Conservation (phyloP, 208 protist genomes). For the Porcisia deanei region DNA sequence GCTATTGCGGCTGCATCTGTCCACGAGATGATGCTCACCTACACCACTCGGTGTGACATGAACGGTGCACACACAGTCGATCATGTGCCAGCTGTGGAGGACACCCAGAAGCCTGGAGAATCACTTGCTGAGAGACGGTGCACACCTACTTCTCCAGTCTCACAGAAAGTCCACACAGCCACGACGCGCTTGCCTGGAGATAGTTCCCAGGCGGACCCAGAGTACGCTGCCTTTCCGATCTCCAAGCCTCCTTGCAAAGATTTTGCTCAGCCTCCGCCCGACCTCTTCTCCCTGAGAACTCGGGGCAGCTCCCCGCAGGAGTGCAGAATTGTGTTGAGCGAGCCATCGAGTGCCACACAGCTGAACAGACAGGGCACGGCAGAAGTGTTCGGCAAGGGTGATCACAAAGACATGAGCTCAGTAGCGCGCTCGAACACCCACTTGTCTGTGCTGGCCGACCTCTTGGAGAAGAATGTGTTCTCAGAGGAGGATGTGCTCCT, state of each 20-base stretch:
- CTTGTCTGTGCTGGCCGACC: slow-evolving; percentile 41
- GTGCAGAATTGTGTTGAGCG: not conserved
- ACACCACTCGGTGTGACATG: not conserved
- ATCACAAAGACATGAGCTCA: slow-evolving; percentile 11
- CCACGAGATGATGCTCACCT: not conserved
- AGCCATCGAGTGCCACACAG: not conserved
- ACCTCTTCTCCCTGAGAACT: slow-evolving; percentile 12
- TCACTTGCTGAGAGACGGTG: not conserved
- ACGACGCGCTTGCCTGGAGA: not conserved
- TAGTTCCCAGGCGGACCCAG: not conserved
- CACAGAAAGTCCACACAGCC: not conserved
- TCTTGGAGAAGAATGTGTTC: slow-evolving; percentile 42
- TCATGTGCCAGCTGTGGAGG: too few species aligned
- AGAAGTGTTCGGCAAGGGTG: not conserved
- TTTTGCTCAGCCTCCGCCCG: not conserved
- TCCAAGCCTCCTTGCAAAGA: slow-evolving; percentile 7
- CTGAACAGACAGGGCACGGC: too few species aligned
- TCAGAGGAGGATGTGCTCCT: slow-evolving; percentile 48
- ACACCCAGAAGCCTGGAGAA: not conserved
- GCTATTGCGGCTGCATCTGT: not conserved
- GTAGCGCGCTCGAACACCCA: slow-evolving; percentile 35
- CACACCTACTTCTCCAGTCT: not conserved
- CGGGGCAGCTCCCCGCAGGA: not conserved
- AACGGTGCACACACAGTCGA: not conserved
- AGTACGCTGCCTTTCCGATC: not conserved